These are phyloP conservation scores for Solanum arcanum DNA, from an alignment of 257 asterid genomes.

Conservation along the genomic window DNA sequence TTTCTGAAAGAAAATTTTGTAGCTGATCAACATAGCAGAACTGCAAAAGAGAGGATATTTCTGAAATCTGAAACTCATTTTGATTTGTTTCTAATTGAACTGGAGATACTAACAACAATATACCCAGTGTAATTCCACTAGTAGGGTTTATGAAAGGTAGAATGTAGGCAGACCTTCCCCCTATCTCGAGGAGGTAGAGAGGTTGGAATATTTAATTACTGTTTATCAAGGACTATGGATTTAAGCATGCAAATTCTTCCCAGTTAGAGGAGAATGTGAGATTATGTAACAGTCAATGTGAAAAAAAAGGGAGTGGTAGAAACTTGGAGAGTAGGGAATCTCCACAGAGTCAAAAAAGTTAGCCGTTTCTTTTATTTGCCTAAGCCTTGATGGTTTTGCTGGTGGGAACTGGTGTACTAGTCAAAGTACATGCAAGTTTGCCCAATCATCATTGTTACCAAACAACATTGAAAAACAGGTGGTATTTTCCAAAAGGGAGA, in stretches of 20 bases:
- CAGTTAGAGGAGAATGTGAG: not conserved
- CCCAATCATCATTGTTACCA: not conserved
- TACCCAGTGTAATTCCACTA: not conserved
- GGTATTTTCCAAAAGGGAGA: not conserved
- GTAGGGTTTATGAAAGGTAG: not conserved
- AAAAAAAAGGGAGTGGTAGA: not conserved
- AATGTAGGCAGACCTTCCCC: not conserved
- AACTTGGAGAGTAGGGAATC: not conserved
- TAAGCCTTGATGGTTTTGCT: not conserved
- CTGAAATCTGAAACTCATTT: not conserved
- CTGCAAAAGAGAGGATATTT: not conserved
- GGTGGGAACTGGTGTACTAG: not conserved
- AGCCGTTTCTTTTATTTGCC: not conserved
- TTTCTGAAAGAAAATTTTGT: not conserved
- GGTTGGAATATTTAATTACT: not conserved
- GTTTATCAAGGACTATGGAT: not conserved
- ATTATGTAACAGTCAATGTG: not conserved
- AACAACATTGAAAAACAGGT: not conserved
- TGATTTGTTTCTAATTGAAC: not conserved
- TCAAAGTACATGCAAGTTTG: not conserved
- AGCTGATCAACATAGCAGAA: not conserved
- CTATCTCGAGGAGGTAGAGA: not conserved
- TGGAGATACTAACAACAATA: not conserved
- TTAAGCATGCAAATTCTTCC: not conserved
- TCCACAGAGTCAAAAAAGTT: not conserved